Percentiles rank a stretch among this genome's conserved stretches.
These are phyloP conservation scores for Diaporthe vexans DNA, from an alignment of 2,329 filamentous ascomycete genomes.

Conservation along the genomic window DNA sequence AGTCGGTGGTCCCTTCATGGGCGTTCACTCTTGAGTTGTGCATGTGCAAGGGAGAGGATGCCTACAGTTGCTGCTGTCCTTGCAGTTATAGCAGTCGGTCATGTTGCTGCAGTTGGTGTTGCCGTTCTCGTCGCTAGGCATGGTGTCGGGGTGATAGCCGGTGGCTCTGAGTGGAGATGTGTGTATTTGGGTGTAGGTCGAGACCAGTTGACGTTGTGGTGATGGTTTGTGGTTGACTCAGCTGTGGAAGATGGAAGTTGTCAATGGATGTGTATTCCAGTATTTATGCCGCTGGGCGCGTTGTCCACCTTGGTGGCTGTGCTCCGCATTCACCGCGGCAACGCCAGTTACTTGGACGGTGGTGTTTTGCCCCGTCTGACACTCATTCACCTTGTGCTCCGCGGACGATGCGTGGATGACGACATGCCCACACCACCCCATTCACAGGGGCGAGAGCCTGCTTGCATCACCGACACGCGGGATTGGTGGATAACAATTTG, in stretches of 20 bases:
- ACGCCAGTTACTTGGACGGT: neutral
- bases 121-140: constrained; percentile 24
- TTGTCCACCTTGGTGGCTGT: neutral
- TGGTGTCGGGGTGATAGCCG: neutral
- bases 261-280: neutral
- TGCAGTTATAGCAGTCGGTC: constrained; percentile 37
- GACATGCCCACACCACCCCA: constrained; percentile 23
- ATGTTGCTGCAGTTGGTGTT: constrained; percentile 40
- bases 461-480: neutral
- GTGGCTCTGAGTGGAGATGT: neutral
- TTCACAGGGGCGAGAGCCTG: neutral
- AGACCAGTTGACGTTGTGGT: neutral
- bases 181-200: neutral
- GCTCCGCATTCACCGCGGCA: neutral
- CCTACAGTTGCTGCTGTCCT: constrained; percentile 40
- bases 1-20: neutral
- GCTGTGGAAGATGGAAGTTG: neutral
- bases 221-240: neutral
- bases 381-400: constrained; percentile 12
- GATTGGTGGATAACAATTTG: constrained; percentile 19
- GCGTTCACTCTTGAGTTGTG: neutral
- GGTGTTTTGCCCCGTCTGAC: constrained; percentile 32
- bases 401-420: constrained; percentile 13
- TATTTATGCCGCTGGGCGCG: neutral
- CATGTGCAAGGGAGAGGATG: neutral